Percentiles rank a stretch among this genome's conserved stretches.
Conservation (phyloP, 495 filamentous ascomycete species). For the Chaetomium cochliodes region DNA sequence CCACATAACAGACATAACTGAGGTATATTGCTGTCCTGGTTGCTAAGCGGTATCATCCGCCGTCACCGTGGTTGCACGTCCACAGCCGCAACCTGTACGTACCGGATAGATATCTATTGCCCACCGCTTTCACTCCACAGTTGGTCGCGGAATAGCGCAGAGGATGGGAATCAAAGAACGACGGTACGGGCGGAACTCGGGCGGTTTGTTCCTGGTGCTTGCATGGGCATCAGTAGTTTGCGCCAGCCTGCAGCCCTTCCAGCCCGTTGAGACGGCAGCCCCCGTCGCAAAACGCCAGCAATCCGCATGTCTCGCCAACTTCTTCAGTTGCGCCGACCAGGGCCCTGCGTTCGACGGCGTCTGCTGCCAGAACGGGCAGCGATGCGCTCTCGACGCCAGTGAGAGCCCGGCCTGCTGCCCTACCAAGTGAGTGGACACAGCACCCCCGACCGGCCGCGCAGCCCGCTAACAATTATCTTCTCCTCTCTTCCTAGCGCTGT, state of each 20-base stretch:
- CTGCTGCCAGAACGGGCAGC: constrained; percentile 48
- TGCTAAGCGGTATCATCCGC: background rate
- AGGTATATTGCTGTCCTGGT: too few species aligned
- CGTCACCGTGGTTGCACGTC: background rate
- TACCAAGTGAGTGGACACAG: constrained; percentile 36
- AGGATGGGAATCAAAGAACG: constrained; percentile 11
- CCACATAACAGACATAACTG: background rate
- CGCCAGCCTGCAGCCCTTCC: constrained; percentile 33
- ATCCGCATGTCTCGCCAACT: constrained; percentile 37
- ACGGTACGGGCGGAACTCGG: background rate
- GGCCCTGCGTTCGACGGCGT: constrained; percentile 41
- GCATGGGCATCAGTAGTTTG: constrained; percentile 21
- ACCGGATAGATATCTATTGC: background rate
- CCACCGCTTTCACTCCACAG: background rate
- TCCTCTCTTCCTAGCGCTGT: constrained; percentile 36
- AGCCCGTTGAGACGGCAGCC: constrained; percentile 33
- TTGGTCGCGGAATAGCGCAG: background rate
- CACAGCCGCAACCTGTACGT: too few species aligned
- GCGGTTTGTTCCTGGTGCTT: constrained; percentile 11
- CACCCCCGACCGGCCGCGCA: background rate
- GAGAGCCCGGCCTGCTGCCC: constrained; percentile 50
- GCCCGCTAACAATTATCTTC: background rate
- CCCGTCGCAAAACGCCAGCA: constrained; percentile 32
- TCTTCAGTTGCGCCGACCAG: constrained; percentile 45
- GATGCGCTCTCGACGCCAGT: constrained; percentile 43